Conservation (phyloP, 2,329 filamentous ascomycete genomes). For the Ophiostoma sp. region DNA sequence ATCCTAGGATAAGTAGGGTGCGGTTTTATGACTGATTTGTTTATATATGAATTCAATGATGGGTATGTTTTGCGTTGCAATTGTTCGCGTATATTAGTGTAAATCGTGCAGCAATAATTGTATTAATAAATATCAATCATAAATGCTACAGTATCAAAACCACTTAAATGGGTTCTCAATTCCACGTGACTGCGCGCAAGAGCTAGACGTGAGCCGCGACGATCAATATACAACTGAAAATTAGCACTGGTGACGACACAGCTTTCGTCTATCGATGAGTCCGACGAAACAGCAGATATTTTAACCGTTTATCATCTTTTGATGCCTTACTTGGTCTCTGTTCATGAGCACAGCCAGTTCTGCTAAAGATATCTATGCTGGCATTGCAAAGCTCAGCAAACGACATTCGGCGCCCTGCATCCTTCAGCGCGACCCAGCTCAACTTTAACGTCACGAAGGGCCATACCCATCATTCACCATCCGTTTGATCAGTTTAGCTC, state of each 20-base stretch:
- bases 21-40: constrained; percentile 3
- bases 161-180: neutral
- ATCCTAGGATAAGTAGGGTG: neutral
- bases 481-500: neutral
- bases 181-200: constrained; percentile 5
- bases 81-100: neutral
- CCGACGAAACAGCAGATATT: neutral
- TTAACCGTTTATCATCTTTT: neutral
- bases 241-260: neutral
- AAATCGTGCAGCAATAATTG: neutral
- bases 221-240: neutral
- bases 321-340: neutral
- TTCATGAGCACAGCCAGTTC: neutral
- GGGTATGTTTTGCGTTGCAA: neutral
- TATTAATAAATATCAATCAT: neutral
- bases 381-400: neutral
- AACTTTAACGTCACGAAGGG: too few relatives aligned
- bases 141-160: too few relatives aligned
- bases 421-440: neutral
- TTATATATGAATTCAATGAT: constrained; percentile 9
- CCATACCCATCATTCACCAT: neutral
- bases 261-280: neutral
- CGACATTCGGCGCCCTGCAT: neutral
- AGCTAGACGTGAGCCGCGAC: neutral
- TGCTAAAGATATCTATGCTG: neutral